Evolutionary conservation across 2,329 filamentous ascomycete genomes (phyloP).

Genomic region (Penicillium sp.): DNA sequence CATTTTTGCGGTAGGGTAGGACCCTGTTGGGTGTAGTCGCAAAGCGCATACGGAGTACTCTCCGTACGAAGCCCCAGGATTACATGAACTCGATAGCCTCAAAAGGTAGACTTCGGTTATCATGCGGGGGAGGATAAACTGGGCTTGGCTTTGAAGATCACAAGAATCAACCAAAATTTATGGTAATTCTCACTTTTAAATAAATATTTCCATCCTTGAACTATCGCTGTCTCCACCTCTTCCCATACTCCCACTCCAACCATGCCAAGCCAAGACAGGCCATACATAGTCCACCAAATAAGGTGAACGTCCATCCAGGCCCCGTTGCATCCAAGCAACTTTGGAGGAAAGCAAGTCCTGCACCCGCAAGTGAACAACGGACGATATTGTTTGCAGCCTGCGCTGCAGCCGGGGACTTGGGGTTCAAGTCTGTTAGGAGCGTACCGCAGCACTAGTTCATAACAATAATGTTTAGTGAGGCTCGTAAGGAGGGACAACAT

Average conservation of each 20-base stretch:
- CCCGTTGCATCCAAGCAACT: not conserved
- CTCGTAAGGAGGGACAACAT: no score
- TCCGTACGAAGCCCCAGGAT: not conserved
- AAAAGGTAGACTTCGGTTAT: not conserved
- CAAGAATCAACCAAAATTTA: not conserved
- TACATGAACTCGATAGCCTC: not conserved
- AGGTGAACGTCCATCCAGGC: not conserved
- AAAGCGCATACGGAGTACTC: no score
- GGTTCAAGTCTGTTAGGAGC: not conserved
- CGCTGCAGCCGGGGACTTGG: not conserved
- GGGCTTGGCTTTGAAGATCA: not conserved
- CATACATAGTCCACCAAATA: not conserved
- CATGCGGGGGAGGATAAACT: not conserved
- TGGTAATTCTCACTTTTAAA: not conserved
- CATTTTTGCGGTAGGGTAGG: no score
- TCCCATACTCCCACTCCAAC: not conserved
- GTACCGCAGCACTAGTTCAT: not conserved
- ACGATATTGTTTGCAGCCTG: constrained; percentile 3
- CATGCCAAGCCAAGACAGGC: not conserved
- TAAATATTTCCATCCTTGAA: not conserved
- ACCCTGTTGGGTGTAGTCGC: no score
- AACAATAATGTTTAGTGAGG: not conserved
- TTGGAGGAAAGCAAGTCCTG: not conserved
- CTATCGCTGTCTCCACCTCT: not conserved
- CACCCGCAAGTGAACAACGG: constrained; percentile 1